Conservation (phyloP, 306 rosid genomes). For the Inga laurina region DNA sequence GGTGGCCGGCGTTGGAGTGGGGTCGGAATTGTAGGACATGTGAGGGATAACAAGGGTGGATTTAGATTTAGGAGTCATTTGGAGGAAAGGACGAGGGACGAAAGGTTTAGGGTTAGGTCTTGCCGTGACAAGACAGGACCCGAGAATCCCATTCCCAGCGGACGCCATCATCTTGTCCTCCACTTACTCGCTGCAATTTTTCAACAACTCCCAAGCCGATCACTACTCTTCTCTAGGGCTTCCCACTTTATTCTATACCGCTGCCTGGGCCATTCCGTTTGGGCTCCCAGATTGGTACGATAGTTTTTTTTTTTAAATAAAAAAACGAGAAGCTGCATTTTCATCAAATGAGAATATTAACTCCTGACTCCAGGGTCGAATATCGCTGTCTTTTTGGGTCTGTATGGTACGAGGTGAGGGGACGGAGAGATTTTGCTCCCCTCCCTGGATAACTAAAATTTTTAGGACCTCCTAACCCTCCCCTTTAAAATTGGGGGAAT, state of each 20-base stretch:
- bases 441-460: too few relatives aligned
- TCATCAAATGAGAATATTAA: too few relatives aligned
- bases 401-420: too few relatives aligned
- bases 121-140: slow-evolving; percentile 23
- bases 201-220: not conserved
- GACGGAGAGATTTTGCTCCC: too few relatives aligned
- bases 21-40: slow-evolving; percentile 48
- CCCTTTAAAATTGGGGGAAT: too few relatives aligned
- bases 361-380: too few relatives aligned
- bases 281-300: not conserved
- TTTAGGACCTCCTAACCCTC: too few relatives aligned
- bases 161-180: slow-evolving; percentile 40
- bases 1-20: slow-evolving; percentile 44
- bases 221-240: not conserved
- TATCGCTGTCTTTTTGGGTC: too few relatives aligned
- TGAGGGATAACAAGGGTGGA: slow-evolving; percentile 35
- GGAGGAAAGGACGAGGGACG: not conserved
- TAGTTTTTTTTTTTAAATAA: too few relatives aligned
- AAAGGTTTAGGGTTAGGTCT: not conserved
- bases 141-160: slow-evolving; percentile 33
- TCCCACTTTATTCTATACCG: not conserved
- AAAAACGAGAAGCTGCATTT: too few relatives aligned
- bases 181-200: not conserved
- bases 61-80: slow-evolving; percentile 9
- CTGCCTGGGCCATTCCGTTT: not conserved